These are phyloP conservation scores for Inga oerstediana DNA, from an alignment of 306 rosid genomes.

Conservation along the genomic window DNA sequence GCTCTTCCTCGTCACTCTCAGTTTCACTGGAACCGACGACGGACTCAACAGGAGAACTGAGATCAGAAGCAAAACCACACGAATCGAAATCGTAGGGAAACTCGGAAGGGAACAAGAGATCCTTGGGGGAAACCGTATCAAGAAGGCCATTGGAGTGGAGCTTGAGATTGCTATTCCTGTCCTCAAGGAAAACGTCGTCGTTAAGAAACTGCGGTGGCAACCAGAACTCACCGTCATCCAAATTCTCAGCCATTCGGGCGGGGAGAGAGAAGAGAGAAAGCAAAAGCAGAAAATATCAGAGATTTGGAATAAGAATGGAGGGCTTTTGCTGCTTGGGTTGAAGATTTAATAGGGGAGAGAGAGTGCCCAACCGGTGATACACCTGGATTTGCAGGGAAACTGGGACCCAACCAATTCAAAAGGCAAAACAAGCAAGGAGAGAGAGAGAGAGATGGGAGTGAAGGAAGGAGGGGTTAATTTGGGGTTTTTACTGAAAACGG, in stretches of 20 bases:
- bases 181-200: slow-evolving; percentile 43
- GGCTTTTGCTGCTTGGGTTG: slow-evolving; percentile 25
- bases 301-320: not conserved
- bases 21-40: slow-evolving; percentile 63
- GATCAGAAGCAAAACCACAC: slow-evolving; percentile 37
- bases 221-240: slow-evolving; percentile 80
- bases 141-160: slow-evolving; percentile 11
- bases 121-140: not conserved
- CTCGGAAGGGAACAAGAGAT: slow-evolving; percentile 36
- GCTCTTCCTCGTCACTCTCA: slow-evolving; percentile 80
- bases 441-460: not conserved
- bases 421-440: not conserved
- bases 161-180: not conserved
- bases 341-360: slow-evolving; percentile 37
- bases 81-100: slow-evolving; percentile 30
- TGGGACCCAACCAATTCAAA: slow-evolving; percentile 23
- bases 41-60: slow-evolving; percentile 64
- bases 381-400: slow-evolving; percentile 20
- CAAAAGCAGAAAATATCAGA: not conserved
- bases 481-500: not conserved
- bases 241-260: not conserved
- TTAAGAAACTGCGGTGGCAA: slow-evolving; percentile 69
- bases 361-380: not conserved
- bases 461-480: not conserved
- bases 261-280: not conserved